These are phyloP conservation scores for Kalanchoe fedtschenkoi DNA, from an alignment of 164 flowering plant genomes.

Conservation along the genomic window DNA sequence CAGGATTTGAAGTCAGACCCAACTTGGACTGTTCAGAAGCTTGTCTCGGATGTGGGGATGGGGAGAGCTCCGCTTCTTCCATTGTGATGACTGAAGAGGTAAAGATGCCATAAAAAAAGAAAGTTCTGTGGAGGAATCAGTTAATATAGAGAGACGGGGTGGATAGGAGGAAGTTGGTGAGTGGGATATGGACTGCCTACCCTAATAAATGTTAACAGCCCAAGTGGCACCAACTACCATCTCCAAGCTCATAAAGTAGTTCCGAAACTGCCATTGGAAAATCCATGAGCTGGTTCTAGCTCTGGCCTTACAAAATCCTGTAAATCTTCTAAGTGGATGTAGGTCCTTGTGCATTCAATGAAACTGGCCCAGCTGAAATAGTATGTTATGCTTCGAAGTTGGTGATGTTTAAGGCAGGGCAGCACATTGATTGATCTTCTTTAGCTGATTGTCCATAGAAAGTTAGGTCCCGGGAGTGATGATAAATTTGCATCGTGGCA, in stretches of 20 bases:
- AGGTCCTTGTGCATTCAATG: not conserved
- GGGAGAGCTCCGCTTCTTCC: not conserved
- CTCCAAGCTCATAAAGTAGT: not conserved
- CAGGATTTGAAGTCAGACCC: not conserved
- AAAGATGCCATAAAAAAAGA: not conserved
- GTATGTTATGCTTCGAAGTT: no score
- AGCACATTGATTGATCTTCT: no score
- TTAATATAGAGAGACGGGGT: not conserved
- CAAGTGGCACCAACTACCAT: not conserved
- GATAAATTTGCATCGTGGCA: no score
- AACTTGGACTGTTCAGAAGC: no score
- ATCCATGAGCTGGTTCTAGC: not conserved
- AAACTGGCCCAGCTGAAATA: slow-evolving; percentile 2
- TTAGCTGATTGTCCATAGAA: no score
- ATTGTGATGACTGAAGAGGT: not conserved
- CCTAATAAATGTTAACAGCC: slow-evolving; percentile 1
- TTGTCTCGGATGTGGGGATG: not conserved
- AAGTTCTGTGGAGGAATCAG: not conserved
- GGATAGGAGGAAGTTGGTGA: not conserved
- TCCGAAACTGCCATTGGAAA: not conserved
- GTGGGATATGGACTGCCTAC: not conserved
- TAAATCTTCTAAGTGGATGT: no score
- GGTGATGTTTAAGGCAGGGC: no score
- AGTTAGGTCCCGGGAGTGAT: no score
- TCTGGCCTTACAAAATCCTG: not conserved